Percentiles rank a stretch among this genome's conserved stretches.
Evolutionary conservation across 2,329 filamentous ascomycete genomes (phyloP).

Genomic region (Aspergillus awamori): DNA sequence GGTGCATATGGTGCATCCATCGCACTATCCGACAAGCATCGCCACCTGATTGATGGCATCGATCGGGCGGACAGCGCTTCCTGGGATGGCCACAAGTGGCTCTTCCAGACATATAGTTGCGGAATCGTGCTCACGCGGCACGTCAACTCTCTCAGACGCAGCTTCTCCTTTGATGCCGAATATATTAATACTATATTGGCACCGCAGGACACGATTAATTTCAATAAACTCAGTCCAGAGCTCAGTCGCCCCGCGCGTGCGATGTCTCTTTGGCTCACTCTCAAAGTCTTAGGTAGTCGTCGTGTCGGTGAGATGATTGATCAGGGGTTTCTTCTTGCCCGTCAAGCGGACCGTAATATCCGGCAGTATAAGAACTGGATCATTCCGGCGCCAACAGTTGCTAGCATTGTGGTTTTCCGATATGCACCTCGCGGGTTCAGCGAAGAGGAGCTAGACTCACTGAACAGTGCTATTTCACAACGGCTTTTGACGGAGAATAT

Average conservation of each 20-base stretch:
- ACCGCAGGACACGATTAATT: slow-evolving; percentile 15
- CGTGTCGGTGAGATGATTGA: slow-evolving; percentile 24
- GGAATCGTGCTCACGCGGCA: slow-evolving; percentile 26
- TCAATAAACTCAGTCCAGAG: slow-evolving; percentile 26
- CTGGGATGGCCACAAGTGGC: slow-evolving; percentile 33
- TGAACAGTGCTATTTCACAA: slow-evolving; percentile 5
- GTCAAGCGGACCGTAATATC: not conserved
- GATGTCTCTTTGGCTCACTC: slow-evolving; percentile 28
- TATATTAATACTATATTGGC: slow-evolving; percentile 10
- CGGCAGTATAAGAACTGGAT: slow-evolving; percentile 8
- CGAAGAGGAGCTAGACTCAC: slow-evolving; percentile 8
- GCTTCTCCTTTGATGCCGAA: slow-evolving; percentile 20
- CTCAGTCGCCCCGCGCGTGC: slow-evolving; percentile 25
- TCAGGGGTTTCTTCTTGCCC: slow-evolving; percentile 17
- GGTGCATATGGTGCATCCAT: slow-evolving; percentile 26
- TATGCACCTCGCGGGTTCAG: slow-evolving; percentile 1
- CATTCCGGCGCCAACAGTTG: slow-evolving; percentile 5
- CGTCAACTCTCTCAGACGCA: slow-evolving; percentile 7
- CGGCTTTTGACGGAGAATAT: not conserved
- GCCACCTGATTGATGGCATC: slow-evolving; percentile 15
- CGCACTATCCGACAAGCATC: slow-evolving; percentile 17
- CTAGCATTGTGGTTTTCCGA: slow-evolving; percentile 20
- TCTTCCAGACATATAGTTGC: slow-evolving; percentile 31
- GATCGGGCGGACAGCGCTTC: slow-evolving; percentile 25
- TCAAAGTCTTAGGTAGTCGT: slow-evolving; percentile 22